phyloP scores from a whole-genome alignment of 179 eudicot genomes.

The Silene vulgaris region DNA sequence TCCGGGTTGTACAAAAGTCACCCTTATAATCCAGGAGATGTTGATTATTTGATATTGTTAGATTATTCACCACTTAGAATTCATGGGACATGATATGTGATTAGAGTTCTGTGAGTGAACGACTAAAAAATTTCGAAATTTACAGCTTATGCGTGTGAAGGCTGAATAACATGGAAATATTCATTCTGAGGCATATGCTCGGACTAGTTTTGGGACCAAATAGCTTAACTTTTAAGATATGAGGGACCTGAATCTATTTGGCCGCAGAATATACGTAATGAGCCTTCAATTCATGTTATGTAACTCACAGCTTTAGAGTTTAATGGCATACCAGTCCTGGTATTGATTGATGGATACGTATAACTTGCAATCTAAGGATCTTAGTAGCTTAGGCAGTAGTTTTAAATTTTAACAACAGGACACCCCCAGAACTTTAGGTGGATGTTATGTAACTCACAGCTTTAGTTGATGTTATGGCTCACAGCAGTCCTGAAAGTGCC shows the following conservation, averaged over 20 bases:
- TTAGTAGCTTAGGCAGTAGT: too few relatives aligned
- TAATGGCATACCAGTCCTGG: not conserved
- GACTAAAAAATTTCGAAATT: not conserved
- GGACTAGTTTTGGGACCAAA: not conserved
- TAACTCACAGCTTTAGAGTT: not conserved
- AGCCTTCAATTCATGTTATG: not conserved
- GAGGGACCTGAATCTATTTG: not conserved
- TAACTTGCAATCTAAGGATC: too few relatives aligned
- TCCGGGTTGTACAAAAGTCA: not conserved
- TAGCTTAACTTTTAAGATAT: not conserved
- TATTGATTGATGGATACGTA: not conserved
- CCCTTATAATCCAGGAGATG: not conserved
- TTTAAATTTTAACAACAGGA: not conserved
- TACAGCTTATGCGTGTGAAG: not conserved
- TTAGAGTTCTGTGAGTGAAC: not conserved
- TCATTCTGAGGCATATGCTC: not conserved
- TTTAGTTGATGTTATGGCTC: not conserved
- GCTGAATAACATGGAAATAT: not conserved
- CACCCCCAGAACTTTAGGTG: not conserved
- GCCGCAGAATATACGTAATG: not conserved
- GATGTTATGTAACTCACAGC: not conserved
- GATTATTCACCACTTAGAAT: not conserved
- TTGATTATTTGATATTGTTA: not conserved
- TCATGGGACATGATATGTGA: not conserved
- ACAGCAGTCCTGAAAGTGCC: not conserved